Conservation (phyloP, 495 filamentous ascomycete genomes). For the Cladorrhinum samala region DNA sequence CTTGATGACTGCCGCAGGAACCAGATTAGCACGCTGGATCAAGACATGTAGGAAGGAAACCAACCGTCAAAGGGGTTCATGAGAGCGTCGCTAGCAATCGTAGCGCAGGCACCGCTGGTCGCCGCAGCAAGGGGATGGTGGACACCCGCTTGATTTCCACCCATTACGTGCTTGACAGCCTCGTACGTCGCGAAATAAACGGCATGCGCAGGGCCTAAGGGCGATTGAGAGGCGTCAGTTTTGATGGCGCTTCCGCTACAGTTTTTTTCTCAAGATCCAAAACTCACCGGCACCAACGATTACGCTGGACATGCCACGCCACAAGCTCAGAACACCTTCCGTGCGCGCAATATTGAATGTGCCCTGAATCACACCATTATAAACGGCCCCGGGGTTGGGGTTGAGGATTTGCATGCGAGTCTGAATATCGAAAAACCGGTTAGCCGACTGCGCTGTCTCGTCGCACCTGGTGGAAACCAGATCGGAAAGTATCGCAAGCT, state of each 20-base stretch:
- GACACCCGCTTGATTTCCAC: conserved; percentile 78
- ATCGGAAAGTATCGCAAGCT: conserved; percentile 19
- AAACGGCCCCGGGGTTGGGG: conserved; percentile 75
- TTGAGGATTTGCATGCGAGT: conserved; percentile 97
- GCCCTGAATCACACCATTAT: conserved; percentile 86
- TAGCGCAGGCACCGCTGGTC: conserved; percentile 85
- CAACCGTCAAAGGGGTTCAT: conserved; percentile 99
- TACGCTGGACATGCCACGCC: conserved; percentile 95
- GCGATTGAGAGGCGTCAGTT: conserved; percentile 19
- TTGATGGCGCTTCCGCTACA: conserved; percentile 7
- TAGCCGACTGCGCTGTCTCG: conserved; percentile 15
- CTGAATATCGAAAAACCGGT: conserved; percentile 41
- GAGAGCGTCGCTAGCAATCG: conserved; percentile 92
- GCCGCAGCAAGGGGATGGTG: conserved; percentile 94
- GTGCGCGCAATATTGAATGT: conserved; percentile 83
- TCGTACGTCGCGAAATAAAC: conserved; percentile 99
- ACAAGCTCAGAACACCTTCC: conserved; percentile 85
- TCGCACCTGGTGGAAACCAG: background rate
- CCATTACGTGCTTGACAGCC: conserved; percentile 89
- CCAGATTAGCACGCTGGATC: conserved; percentile 15
- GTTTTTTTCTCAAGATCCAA: background rate
- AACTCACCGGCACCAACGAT: conserved; percentile 84
- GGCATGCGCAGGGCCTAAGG: conserved; percentile 84
- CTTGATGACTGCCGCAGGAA: conserved; percentile 71
- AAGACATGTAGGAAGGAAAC: conserved; percentile 15